phyloP scores from a whole-genome alignment of 768 basidiomycete genomes.

The Tulasnella sp. region DNA sequence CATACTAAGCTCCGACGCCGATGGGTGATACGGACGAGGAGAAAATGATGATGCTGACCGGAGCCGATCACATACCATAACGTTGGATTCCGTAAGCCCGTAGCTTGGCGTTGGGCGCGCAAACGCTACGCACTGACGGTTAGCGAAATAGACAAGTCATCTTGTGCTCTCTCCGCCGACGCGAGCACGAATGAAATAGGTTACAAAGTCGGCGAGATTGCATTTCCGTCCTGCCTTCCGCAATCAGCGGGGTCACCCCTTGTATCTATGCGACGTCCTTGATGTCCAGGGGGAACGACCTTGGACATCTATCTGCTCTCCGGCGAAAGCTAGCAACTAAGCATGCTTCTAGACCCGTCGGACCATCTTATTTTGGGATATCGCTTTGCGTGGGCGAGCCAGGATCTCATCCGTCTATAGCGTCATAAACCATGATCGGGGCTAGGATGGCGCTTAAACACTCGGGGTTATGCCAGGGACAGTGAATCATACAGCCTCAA shows the following conservation, averaged over 20 bases:
- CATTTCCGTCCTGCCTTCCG: too few species aligned
- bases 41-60: not conserved
- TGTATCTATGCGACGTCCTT: not conserved
- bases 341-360: too few species aligned
- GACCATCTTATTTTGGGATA: not conserved
- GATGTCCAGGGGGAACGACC: not conserved
- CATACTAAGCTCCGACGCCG: not conserved
- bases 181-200: not conserved
- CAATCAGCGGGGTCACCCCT: too few species aligned
- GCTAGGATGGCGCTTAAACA: not conserved
- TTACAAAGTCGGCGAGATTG: not conserved
- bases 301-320: not conserved
- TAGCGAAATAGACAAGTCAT: not conserved
- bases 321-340: too few species aligned
- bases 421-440: not conserved
- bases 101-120: not conserved
- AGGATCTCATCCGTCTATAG: not conserved
- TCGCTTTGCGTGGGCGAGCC: not conserved
- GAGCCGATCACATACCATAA: not conserved
- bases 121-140: not conserved
- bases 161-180: not conserved
- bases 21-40: not conserved
- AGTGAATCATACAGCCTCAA: conserved; percentile 6
- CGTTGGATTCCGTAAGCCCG: not conserved
- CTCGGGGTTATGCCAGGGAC: not conserved